Evolutionary conservation across 2,329 filamentous ascomycete species (phyloP), one percentile per base, ranked within the genome.

Genomic region (Plenodomus biglobosus): DNA sequence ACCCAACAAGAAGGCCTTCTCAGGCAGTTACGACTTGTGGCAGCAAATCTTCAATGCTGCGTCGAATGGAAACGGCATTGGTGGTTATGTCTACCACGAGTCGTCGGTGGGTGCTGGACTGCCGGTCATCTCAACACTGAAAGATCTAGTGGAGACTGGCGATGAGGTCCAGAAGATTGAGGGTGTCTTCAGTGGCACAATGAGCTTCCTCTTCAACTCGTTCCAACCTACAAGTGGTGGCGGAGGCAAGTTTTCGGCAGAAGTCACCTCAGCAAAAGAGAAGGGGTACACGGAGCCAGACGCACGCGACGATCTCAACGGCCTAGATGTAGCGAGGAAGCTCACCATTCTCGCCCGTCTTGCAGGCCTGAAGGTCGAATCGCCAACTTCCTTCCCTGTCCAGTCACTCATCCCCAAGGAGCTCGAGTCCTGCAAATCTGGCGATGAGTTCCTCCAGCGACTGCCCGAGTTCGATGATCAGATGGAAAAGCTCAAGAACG

Each of bases 1-100:
- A 1, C 92, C 94, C 37, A 99, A 97, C 80, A 99, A 99, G 80
- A 99, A 99, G 76, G 92, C 88, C 13, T 99, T 99, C 75, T 95
- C 90, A 0, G 85, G 88, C 48, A 85, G 83, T 38, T 85, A 89
- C 64, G 79, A 84, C 61, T 78, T 96, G 46, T 99, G 92, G 92
- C 82, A 89, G 65, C 84, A 88, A 55, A 96, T 99, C 68, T 95
- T 95, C 73, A 75, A 78, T 2, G 81, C 89, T 1, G 86, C 91
- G 1, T 79, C 81, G 40, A 78, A 81, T 1, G 87, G 87, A 37
- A 72, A 75, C 27, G 88, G 87, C 39, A 65, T 59, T 17, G 78
- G 80, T 38, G 89, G 92, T 37, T 88, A 90, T 68, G 80, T 97
- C 50, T 97, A 94, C 80, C 94, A 99, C 72, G 94, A 99, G 76